A percentile compares a stretch with the other conserved stretches of the same genome.
Evolutionary conservation across 495 filamentous ascomycete species (phyloP).

Genomic region (Aspergillus olivimuriae): DNA sequence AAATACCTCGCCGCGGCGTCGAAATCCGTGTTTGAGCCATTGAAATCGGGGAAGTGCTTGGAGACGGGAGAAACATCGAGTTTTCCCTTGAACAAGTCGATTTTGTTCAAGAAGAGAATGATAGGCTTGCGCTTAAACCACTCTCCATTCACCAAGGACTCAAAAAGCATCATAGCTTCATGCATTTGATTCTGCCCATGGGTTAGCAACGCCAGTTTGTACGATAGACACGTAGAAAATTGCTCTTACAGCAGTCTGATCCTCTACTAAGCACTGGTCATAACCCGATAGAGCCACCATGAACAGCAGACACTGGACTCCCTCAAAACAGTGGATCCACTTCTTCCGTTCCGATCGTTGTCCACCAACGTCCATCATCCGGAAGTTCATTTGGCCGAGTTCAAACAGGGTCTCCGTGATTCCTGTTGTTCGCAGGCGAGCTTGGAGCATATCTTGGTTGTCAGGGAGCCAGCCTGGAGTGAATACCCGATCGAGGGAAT

Average conservation of each 20-base stretch:
- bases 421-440: slow-evolving; percentile 86
- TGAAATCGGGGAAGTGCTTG: slow-evolving; percentile 91
- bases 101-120: slow-evolving; percentile 98
- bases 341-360: slow-evolving; percentile 98
- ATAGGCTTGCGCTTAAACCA: slow-evolving; percentile 97
- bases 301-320: slow-evolving; percentile 89
- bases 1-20: slow-evolving; percentile 74
- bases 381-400: slow-evolving; percentile 87
- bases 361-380: slow-evolving; percentile 98
- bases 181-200: slow-evolving; percentile 94
- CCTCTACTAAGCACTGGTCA: slow-evolving; percentile 94
- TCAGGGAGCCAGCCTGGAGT: slow-evolving; percentile 83
- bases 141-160: slow-evolving; percentile 92
- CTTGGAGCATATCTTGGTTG: slow-evolving; percentile 93
- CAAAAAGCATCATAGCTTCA: slow-evolving; percentile 96
- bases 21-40: slow-evolving; percentile 48
- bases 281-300: slow-evolving; percentile 95
- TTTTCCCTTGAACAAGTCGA: slow-evolving; percentile 94
- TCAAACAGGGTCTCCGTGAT: slow-evolving; percentile 98
- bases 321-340: slow-evolving; percentile 99
- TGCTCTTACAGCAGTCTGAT: slow-evolving; percentile 84
- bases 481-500: slow-evolving; percentile 84
- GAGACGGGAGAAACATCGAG: slow-evolving; percentile 72
- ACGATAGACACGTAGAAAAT: background rate
- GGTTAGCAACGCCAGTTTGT: slow-evolving; percentile 1